Evolutionary conservation across 2,329 filamentous ascomycete genomes (phyloP).

Genomic region (Polytolypa hystricis): DNA sequence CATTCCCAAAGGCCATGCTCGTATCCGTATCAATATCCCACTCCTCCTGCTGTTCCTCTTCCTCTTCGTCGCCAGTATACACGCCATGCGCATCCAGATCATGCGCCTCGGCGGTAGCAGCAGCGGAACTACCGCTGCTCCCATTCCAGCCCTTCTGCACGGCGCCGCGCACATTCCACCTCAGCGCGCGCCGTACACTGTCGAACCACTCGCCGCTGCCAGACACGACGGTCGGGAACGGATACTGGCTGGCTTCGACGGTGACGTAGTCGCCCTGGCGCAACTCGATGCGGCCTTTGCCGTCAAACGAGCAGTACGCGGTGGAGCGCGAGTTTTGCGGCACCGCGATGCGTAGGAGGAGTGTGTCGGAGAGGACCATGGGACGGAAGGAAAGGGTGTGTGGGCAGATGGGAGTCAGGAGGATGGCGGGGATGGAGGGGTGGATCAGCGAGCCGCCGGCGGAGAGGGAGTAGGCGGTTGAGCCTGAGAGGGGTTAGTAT

Average conservation of each 20-base stretch:
- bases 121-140: too few species aligned
- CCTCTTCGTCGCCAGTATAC: conserved; percentile 27
- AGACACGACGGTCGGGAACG: conserved; percentile 90
- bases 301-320: conserved; percentile 94
- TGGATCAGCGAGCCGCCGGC: conserved; percentile 92
- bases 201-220: conserved; percentile 93
- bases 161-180: conserved; percentile 90
- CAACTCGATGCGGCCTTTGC: conserved; percentile 89
- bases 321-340: conserved; percentile 78
- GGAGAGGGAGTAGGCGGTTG: conserved; percentile 90
- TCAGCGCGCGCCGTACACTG: conserved; percentile 77
- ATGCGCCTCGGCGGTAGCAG: conserved; percentile 25
- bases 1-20: conserved; percentile 18
- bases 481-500: conserved; percentile 36
- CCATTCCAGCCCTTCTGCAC: conserved; percentile 75
- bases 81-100: conserved; percentile 15
- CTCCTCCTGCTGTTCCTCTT: conserved; percentile 48
- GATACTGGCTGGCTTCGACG: conserved; percentile 89
- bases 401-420: conserved; percentile 93
- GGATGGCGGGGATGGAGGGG: conserved; percentile 90
- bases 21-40: conserved; percentile 93
- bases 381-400: conserved; percentile 94
- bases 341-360: conserved; percentile 80
- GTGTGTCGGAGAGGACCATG: conserved; percentile 93
- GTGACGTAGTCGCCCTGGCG: conserved; percentile 91